Percentiles rank a stretch among this genome's conserved stretches.
Evolutionary conservation across 306 rosid genomes (phyloP).

Genomic region (Lathyrus oleraceus): DNA sequence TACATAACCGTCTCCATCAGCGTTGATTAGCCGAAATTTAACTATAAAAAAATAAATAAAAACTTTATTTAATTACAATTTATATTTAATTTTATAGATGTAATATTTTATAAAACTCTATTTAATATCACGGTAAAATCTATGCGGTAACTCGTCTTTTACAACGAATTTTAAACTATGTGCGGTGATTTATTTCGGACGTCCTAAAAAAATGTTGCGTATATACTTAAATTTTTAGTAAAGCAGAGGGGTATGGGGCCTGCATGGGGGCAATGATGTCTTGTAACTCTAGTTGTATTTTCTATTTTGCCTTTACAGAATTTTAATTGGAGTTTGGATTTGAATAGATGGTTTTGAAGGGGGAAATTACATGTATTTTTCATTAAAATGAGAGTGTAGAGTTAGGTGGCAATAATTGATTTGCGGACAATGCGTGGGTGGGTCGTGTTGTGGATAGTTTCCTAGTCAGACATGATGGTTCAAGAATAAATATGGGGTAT

Average conservation of each 20-base stretch:
- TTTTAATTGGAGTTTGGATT: slow-evolving; percentile 4
- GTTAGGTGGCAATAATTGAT: slow-evolving; percentile 51
- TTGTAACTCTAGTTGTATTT: slow-evolving; percentile 14
- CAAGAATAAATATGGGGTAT: slow-evolving; percentile 55
- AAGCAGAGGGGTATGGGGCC: slow-evolving; percentile 39
- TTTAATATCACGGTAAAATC: too few relatives aligned
- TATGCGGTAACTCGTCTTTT: too few relatives aligned
- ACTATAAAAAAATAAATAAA: too few relatives aligned
- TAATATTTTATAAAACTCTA: too few relatives aligned
- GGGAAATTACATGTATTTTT: slow-evolving; percentile 6
- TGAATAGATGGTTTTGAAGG: too few relatives aligned
- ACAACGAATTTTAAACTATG: too few relatives aligned
- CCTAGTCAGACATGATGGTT: slow-evolving; percentile 61
- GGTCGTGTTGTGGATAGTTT: slow-evolving; percentile 41
- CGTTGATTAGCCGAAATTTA: too few relatives aligned
- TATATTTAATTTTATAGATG: too few relatives aligned
- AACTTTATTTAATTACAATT: too few relatives aligned
- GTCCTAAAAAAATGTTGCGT: too few relatives aligned
- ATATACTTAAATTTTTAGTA: not conserved
- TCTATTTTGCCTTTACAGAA: not conserved
- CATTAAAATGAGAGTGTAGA: slow-evolving; percentile 23
- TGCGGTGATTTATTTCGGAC: too few relatives aligned
- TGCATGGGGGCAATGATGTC: slow-evolving; percentile 42
- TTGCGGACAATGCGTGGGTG: slow-evolving; percentile 42
- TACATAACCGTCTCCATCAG: too few relatives aligned